Evolutionary conservation across 1,284 basidiomycete genomes (phyloP), one percentile per base, ranked within the genome.

Genomic region (Cryptococcus sp.): DNA sequence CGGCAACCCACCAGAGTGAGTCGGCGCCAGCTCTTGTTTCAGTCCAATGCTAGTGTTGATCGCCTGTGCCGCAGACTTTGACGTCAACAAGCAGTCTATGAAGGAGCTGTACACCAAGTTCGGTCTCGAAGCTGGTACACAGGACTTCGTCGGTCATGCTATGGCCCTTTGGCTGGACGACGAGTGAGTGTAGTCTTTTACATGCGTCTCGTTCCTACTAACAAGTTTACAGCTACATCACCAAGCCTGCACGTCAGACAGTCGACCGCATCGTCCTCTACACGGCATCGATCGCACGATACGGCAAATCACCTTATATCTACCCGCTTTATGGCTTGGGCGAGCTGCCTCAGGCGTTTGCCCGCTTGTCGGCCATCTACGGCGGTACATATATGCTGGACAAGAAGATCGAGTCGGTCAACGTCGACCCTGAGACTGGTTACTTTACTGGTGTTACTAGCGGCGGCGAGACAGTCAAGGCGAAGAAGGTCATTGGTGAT

Each of bases 381-480:
- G 96, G 96, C 55, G 96, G 96, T 54, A 99, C 96, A 17, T 99
- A 99, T 83, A 99, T 99, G 96, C 88, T 99, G 58, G 93, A 98
- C 84, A 99, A 99, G 82, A 84, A 84, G 58, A 89, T 97, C 69
- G 88, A 97, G 65, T 86, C 91, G 77, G 93, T 99, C 71, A 88
- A 97, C 61, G 89, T 89, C 51, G 90, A 89, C 73, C 73, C 81
- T 10, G 85, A 88, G 50, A 76, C 79, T 61, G 96, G 96, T 73
- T 91, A 90, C 77, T 98, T 99, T 71, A 84, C 90, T 54, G 95
- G 96, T 57, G 96, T 99, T 46, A 89, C 88, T 46, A 90, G 88
- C 68, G 93, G 87, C 43, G 84, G 85, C 8, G 96, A 99, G 83
- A 95, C 88, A 17, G 96, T 96, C 74, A 96, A 90, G 82, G 96